phyloP scores from a whole-genome alignment of 1,139 yeast species.

The Taiozyma sp. region DNA sequence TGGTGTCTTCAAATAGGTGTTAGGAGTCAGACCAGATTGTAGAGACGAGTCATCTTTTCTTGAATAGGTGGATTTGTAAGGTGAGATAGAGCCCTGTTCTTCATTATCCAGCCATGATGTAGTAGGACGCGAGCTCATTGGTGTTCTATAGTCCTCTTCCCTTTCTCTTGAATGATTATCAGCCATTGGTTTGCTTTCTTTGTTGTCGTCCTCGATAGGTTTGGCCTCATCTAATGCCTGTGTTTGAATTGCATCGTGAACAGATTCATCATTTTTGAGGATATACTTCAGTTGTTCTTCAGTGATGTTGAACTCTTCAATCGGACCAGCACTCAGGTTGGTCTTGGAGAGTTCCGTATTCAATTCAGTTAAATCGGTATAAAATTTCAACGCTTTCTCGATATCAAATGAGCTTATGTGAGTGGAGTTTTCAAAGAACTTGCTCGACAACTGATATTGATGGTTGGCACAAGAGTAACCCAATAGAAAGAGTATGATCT shows the following conservation, averaged over 20 bases:
- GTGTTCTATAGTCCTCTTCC: neutral
- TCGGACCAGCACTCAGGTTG: neutral
- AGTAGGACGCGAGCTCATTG: neutral
- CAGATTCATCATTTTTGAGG: neutral
- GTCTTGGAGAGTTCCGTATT: neutral
- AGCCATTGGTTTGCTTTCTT: neutral
- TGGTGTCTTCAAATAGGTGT: neutral
- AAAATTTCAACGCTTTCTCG: neutral
- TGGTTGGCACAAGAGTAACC: neutral
- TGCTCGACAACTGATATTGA: neutral
- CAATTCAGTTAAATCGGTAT: neutral
- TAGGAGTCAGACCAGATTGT: neutral
- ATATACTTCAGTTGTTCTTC: constrained; percentile 1
- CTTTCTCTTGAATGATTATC: neutral
- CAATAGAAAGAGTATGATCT: neutral
- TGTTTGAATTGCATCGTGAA: neutral
- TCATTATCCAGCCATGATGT: neutral
- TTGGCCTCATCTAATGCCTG: neutral
- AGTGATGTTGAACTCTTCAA: neutral
- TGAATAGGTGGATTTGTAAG: neutral
- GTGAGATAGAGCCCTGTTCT: neutral
- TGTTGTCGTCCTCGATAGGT: neutral
- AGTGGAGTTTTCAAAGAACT: neutral
- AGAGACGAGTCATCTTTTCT: too few species aligned
- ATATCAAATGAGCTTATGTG: neutral